phyloP scores from a whole-genome alignment of 768 basidiomycete species.

The Baorangia bicolor region DNA sequence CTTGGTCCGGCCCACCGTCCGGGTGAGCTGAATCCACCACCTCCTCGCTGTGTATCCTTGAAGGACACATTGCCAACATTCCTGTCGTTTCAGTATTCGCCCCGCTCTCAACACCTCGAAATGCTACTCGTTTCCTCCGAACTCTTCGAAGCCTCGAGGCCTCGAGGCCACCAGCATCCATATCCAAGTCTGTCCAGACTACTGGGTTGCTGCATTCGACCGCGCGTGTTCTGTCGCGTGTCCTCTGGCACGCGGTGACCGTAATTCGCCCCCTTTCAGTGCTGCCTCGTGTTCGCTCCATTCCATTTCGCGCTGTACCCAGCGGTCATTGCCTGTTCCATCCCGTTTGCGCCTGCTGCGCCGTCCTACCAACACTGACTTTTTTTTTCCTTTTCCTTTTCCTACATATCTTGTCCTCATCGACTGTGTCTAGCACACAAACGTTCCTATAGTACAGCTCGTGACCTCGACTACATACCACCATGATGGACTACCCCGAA shows the following conservation, averaged over 20 bases:
- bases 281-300: conserved; percentile 31
- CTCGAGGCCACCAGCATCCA: neutral
- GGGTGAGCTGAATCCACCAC: neutral
- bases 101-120: neutral
- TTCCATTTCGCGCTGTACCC: conserved; percentile 17
- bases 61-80: neutral
- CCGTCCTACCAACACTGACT: conserved; percentile 4
- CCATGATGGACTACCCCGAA: conserved; percentile 30
- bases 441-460: neutral
- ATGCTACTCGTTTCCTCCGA: neutral
- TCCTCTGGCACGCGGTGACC: conserved; percentile 10
- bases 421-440: neutral
- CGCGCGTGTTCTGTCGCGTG: conserved; percentile 15
- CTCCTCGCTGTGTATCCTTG: neutral
- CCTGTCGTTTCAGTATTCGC: neutral
- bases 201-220: neutral
- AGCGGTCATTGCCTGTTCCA: conserved; percentile 21
- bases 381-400: neutral
- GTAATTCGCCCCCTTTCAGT: conserved; percentile 26
- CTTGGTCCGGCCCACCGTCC: no score
- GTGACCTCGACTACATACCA: neutral
- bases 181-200: neutral
- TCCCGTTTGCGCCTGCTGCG: conserved; percentile 27
- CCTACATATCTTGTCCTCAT: neutral
- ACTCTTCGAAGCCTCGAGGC: no score